These are phyloP conservation scores for Erysiphe pulchra DNA, from an alignment of 2,329 filamentous ascomycete species.

Conservation along the genomic window DNA sequence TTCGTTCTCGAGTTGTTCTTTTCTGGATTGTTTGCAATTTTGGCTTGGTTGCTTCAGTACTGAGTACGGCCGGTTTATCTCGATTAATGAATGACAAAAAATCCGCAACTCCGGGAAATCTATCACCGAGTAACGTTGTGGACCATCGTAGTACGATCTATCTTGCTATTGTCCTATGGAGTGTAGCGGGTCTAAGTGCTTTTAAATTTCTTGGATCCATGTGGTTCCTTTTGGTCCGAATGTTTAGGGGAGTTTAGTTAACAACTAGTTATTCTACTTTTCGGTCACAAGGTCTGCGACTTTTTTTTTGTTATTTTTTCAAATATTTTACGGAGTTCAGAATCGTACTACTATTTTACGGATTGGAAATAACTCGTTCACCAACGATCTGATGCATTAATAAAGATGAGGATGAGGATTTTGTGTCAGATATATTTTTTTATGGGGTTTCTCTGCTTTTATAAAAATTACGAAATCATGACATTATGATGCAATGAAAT, in stretches of 20 bases:
- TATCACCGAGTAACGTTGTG: constrained; percentile 12
- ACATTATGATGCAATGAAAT: too few relatives aligned
- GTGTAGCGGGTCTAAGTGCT: constrained; percentile 12
- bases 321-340: not conserved
- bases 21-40: constrained; percentile 96
- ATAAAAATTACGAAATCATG: too few relatives aligned
- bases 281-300: not conserved
- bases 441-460: too few relatives aligned
- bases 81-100: constrained; percentile 40
- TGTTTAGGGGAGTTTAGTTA: constrained; percentile 48
- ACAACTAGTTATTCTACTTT: not conserved
- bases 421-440: too few relatives aligned
- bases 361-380: too few relatives aligned
- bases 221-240: constrained; percentile 50
- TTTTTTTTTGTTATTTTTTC: not conserved
- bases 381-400: too few relatives aligned
- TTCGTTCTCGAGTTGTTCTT: constrained; percentile 73
- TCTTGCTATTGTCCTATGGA: constrained; percentile 14
- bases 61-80: constrained; percentile 65
- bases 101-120: constrained; percentile 4
- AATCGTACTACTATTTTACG: too few relatives aligned
- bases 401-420: too few relatives aligned
- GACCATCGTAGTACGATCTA: constrained; percentile 21
- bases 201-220: constrained; percentile 15
- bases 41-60: constrained; percentile 58